Evolutionary conservation across 2,329 filamentous ascomycete genomes (phyloP).

Genomic region (Nothomitra cinnamomea): DNA sequence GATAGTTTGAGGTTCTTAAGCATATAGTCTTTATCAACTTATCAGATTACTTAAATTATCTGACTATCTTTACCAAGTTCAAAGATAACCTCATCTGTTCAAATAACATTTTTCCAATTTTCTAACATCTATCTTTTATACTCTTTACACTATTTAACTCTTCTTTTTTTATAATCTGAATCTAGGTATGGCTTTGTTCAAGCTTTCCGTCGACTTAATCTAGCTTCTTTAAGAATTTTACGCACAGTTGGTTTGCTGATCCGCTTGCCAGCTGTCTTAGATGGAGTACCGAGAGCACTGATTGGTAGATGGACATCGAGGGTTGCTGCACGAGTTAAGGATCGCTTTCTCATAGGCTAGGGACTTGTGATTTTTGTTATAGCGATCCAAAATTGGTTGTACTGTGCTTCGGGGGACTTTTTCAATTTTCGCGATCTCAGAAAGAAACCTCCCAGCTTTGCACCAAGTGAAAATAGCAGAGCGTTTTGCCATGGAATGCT

Average conservation of each 20-base stretch:
- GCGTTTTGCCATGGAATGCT: not conserved
- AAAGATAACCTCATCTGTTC: slow-evolving; percentile 9
- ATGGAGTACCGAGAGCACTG: not conserved
- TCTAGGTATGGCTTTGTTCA: too few relatives aligned
- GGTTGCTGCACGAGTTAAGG: not conserved
- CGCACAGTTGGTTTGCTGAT: not conserved
- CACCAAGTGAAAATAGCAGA: not conserved
- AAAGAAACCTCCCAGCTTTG: not conserved
- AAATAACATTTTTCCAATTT: slow-evolving; percentile 9
- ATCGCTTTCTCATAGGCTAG: not conserved
- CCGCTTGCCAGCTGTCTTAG: not conserved
- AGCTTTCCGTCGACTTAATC: too few relatives aligned
- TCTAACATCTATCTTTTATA: slow-evolving; percentile 5
- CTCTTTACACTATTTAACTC: too few relatives aligned
- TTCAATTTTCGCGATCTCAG: not conserved
- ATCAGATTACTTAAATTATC: too few relatives aligned
- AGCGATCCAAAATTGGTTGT: not conserved
- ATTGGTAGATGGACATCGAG: not conserved
- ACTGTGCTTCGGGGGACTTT: not conserved
- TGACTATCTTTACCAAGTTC: too few relatives aligned
- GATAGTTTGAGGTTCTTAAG: too few relatives aligned
- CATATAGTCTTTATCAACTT: too few relatives aligned
- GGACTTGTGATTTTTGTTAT: not conserved
- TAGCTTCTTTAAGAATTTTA: not conserved
- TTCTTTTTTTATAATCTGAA: too few relatives aligned